phyloP scores from a whole-genome alignment of 1,284 basidiomycete species.

The Pseudozyma hubeiensis region DNA sequence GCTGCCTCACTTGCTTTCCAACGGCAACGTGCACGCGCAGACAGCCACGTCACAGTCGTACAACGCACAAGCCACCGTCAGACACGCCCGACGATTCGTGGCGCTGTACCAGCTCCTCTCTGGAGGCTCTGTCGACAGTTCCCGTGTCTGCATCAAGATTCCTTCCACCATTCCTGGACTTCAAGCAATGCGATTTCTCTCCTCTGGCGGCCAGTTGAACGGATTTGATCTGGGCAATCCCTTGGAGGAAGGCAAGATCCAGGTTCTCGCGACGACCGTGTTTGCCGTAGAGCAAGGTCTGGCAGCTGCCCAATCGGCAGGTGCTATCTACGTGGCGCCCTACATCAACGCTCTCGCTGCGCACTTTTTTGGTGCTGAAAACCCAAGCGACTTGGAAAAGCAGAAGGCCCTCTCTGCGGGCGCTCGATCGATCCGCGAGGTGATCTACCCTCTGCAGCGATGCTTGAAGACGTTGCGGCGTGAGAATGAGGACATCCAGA shows the following conservation, averaged over 20 bases:
- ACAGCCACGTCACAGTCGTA: slow-evolving; percentile 27
- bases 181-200: slow-evolving; percentile 39
- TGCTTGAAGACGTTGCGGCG: slow-evolving; percentile 12
- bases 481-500: slow-evolving; percentile 15
- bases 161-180: slow-evolving; percentile 27
- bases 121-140: background rate
- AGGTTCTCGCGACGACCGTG: slow-evolving; percentile 29
- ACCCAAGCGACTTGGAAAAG: background rate
- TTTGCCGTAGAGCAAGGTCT: slow-evolving; percentile 34
- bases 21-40: slow-evolving; percentile 29
- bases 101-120: slow-evolving; percentile 32
- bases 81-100: slow-evolving; percentile 28
- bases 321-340: slow-evolving; percentile 22
- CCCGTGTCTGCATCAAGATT: slow-evolving; percentile 31
- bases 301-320: slow-evolving; percentile 26
- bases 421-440: slow-evolving; percentile 7
- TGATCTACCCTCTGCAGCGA: slow-evolving; percentile 22
- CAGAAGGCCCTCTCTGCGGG: slow-evolving; percentile 9
- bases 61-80: slow-evolving; percentile 15
- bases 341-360: slow-evolving; percentile 38
- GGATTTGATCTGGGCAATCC: slow-evolving; percentile 20
- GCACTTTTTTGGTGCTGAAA: slow-evolving; percentile 23
- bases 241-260: slow-evolving; percentile 19
- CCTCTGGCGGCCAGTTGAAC: slow-evolving; percentile 21
- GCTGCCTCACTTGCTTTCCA: slow-evolving; percentile 21